These are phyloP conservation scores for Caloboletus inedulis DNA, from an alignment of 1,284 basidiomycete genomes.

Conservation along the genomic window DNA sequence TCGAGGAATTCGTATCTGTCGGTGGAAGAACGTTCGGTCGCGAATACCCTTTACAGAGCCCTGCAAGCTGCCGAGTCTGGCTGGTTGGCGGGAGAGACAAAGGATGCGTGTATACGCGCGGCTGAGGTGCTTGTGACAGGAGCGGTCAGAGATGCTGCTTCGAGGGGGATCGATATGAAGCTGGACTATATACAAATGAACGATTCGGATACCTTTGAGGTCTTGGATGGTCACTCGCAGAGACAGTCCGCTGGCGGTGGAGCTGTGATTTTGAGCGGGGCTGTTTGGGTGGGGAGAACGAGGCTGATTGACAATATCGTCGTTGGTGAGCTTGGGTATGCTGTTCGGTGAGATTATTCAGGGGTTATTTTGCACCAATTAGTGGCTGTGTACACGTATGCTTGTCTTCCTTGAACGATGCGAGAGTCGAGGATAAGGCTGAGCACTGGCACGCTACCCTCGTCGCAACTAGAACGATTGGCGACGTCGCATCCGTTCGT, in stretches of 20 bases:
- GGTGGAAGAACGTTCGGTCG: conserved; percentile 58
- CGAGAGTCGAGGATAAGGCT: conserved; percentile 15
- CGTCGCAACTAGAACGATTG: conserved; percentile 33
- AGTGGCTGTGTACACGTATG: conserved; percentile 17
- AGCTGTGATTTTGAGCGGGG: conserved; percentile 82
- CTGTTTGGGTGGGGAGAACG: conserved; percentile 84
- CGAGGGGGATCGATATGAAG: conserved; percentile 53
- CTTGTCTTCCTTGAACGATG: conserved; percentile 9
- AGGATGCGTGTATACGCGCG: conserved; percentile 49
- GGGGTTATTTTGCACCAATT: background rate
- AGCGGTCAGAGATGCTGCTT: conserved; percentile 31
- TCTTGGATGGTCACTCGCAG: conserved; percentile 39
- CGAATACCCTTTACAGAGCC: conserved; percentile 73
- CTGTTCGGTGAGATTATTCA: background rate
- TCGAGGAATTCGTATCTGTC: conserved; percentile 90
- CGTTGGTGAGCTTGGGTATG: conserved; percentile 13
- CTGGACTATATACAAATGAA: conserved; percentile 92
- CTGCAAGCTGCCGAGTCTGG: conserved; percentile 53
- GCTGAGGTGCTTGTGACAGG: conserved; percentile 43
- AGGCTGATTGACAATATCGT: conserved; percentile 89
- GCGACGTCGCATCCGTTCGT: conserved; percentile 49
- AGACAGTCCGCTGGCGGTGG: conserved; percentile 17
- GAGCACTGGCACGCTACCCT: conserved; percentile 33
- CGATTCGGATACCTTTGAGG: conserved; percentile 73
- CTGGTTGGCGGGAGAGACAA: conserved; percentile 54